These are phyloP conservation scores for Poa annua DNA, from an alignment of 176 grass and related monocot genomes.

Conservation along the genomic window DNA sequence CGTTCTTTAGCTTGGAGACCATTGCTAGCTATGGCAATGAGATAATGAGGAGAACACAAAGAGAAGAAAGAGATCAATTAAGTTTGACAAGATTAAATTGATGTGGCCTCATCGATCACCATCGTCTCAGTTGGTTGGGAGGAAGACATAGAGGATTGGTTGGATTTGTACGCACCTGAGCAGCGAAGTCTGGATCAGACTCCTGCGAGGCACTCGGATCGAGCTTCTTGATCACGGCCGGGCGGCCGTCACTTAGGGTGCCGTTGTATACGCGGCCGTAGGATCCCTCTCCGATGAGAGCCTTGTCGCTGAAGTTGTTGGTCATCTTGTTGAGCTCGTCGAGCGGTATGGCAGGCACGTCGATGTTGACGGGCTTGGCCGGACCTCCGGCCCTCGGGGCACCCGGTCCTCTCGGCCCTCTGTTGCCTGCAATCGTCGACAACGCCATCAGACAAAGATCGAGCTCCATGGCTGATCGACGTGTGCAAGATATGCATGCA, in stretches of 20 bases:
- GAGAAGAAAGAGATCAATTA: background rate
- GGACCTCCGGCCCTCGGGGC: constrained; percentile 53
- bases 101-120: background rate
- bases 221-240: constrained; percentile 82
- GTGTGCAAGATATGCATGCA: background rate
- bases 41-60: background rate
- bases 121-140: background rate
- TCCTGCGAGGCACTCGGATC: constrained; percentile 73
- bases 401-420: constrained; percentile 61
- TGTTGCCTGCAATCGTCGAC: constrained; percentile 47
- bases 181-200: constrained; percentile 69
- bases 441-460: background rate
- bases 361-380: constrained; percentile 68
- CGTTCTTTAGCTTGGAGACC: constrained; percentile 87
- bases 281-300: constrained; percentile 82
- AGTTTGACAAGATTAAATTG: background rate
- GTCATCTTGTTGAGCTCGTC: constrained; percentile 72
- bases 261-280: constrained; percentile 81
- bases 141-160: background rate
- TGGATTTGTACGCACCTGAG: constrained; percentile 46
- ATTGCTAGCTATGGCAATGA: constrained; percentile 56
- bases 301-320: constrained; percentile 65
- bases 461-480: background rate
- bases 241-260: constrained; percentile 60
- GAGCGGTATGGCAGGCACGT: constrained; percentile 63